phyloP scores from a whole-genome alignment of 2,329 filamentous ascomycete species.

The Pseudogymnoascus verrucosus region DNA sequence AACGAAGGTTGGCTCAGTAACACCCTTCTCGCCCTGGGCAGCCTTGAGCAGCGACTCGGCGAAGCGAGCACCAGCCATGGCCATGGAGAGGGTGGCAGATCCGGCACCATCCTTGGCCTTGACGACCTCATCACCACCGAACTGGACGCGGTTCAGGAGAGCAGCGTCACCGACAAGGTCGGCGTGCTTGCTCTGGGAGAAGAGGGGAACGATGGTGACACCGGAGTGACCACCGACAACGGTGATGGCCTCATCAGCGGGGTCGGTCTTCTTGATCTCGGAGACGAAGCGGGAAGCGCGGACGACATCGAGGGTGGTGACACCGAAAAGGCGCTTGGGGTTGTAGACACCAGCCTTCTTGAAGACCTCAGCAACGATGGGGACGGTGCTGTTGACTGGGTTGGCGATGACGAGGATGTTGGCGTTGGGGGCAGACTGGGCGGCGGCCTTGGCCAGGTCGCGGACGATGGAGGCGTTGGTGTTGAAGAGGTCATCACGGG shows the following conservation, averaged over 20 bases:
- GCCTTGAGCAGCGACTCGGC: slow-evolving; percentile 93
- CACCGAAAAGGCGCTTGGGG: slow-evolving; percentile 97
- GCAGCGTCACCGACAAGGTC: slow-evolving; percentile 70
- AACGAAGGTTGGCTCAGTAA: slow-evolving; percentile 93
- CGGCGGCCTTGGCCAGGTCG: slow-evolving; percentile 91
- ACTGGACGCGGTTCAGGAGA: slow-evolving; percentile 85
- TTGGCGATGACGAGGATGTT: slow-evolving; percentile 98
- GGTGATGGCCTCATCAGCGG: slow-evolving; percentile 85
- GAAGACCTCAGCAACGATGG: slow-evolving; percentile 95
- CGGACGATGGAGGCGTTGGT: slow-evolving; percentile 99
- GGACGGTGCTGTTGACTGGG: slow-evolving; percentile 99
- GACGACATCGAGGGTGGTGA: slow-evolving; percentile 98
- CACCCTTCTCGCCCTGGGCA: slow-evolving; percentile 84
- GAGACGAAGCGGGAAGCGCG: slow-evolving; percentile 97
- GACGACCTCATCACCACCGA: slow-evolving; percentile 98
- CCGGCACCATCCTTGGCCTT: slow-evolving; percentile 97
- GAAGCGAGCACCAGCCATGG: slow-evolving; percentile 77
- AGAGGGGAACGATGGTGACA: slow-evolving; percentile 95
- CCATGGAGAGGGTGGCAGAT: slow-evolving; percentile 97
- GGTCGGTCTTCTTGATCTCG: slow-evolving; percentile 85
- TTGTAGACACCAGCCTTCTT: slow-evolving; percentile 95
- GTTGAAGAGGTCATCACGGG: slow-evolving; percentile 99
- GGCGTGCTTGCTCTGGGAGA: slow-evolving; percentile 86
- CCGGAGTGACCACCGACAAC: slow-evolving; percentile 96
- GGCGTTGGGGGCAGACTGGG: slow-evolving; percentile 80